Evolutionary conservation across 305 asterid genomes (phyloP).

Genomic region (Rubia balearica): DNA sequence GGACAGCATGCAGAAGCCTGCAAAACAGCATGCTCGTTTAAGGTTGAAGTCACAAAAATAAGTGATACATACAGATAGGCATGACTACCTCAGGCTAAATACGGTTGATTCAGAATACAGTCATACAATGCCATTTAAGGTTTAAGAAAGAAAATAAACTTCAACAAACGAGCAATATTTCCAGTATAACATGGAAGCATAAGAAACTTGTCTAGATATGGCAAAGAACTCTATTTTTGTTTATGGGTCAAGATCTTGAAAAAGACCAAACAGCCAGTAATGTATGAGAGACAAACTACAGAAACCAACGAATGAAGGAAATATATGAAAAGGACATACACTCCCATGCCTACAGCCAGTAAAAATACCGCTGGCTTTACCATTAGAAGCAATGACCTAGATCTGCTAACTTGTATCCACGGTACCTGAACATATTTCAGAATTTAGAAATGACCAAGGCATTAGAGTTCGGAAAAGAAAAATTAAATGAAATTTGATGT

Average conservation of each 20-base stretch:
- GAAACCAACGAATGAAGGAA: not conserved
- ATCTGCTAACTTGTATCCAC: slow-evolving; percentile 94
- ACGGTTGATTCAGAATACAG: not conserved
- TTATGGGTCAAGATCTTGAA: not conserved
- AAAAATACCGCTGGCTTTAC: slow-evolving; percentile 75
- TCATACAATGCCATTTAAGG: not conserved
- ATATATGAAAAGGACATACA: slow-evolving; percentile 37
- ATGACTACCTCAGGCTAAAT: not conserved
- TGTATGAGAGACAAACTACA: not conserved
- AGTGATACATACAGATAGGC: not conserved
- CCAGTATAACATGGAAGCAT: not conserved
- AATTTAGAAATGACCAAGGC: slow-evolving; percentile 8
- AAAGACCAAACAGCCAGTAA: not conserved
- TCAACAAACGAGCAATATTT: not conserved
- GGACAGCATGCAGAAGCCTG: slow-evolving; percentile 68
- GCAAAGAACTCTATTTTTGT: not conserved
- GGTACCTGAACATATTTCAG: slow-evolving; percentile 55
- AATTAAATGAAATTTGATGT: not conserved
- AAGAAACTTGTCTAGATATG: not conserved
- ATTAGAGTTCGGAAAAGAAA: slow-evolving; percentile 12
- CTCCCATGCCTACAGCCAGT: slow-evolving; percentile 74
- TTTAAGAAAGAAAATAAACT: not conserved
- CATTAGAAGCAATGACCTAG: slow-evolving; percentile 73
- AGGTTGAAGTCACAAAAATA: not conserved
- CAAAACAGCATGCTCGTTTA: slow-evolving; percentile 13